Evolutionary conservation across 306 rosid species (phyloP).

Genomic region (Ziziphus jujuba): DNA sequence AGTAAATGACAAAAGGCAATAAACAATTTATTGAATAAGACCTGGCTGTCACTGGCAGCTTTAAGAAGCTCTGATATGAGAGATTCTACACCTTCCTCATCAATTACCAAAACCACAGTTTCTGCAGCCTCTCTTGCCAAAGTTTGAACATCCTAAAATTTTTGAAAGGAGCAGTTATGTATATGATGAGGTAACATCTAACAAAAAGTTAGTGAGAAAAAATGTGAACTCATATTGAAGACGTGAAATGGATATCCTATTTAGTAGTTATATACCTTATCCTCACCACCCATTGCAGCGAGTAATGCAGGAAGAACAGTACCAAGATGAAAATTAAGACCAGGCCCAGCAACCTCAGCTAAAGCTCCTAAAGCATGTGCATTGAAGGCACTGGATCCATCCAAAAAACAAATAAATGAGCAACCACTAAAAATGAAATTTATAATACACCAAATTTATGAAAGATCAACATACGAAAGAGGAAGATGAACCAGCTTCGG

Average conservation of each 20-base stretch:
- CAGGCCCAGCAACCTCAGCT: constrained; percentile 97
- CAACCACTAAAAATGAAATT: constrained; percentile 1
- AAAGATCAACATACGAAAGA: constrained; percentile 61
- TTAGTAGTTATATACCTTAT: constrained; percentile 45
- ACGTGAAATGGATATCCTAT: no score
- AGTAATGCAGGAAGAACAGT: constrained; percentile 91
- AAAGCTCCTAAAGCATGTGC: constrained; percentile 98
- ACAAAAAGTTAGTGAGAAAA: background rate
- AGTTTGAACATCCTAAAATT: constrained; percentile 75
- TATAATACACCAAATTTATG: constrained; percentile 16
- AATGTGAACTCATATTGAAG: no score
- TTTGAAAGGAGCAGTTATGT: constrained; percentile 25
- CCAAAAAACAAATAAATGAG: constrained; percentile 13
- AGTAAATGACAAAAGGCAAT: background rate
- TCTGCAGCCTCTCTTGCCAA: constrained; percentile 90
- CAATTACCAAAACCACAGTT: constrained; percentile 80
- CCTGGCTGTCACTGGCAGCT: constrained; percentile 84
- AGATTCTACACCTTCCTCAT: constrained; percentile 87
- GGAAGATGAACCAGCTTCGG: constrained; percentile 95
- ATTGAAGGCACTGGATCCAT: constrained; percentile 71
- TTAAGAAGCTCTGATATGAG: constrained; percentile 80
- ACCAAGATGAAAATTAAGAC: constrained; percentile 79
- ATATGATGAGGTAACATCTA: background rate
- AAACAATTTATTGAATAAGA: constrained; percentile 19
- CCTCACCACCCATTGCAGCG: constrained; percentile 72